Base-by-base conservation (phyloP, 352 stramenopile genomes). In the Pythium dissimile region DNA sequence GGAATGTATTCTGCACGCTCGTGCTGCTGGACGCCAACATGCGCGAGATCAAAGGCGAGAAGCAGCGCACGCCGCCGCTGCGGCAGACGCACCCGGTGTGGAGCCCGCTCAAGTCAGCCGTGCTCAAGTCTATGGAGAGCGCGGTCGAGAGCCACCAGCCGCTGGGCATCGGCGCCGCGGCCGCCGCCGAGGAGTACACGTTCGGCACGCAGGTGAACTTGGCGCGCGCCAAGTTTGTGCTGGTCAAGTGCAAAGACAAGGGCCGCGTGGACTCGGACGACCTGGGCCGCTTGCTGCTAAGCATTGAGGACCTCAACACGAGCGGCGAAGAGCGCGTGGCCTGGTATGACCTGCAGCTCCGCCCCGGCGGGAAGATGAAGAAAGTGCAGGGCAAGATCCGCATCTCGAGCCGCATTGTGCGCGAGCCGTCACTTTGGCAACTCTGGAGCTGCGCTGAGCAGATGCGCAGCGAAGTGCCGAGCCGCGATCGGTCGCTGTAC, bases 161-260 rank as follows among this genome's bases (percentile, higher is more conserved):
- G n/a, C 64, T 94, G 28, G 85, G 85, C 8, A 94, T 94, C 54
- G 85, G 85, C 20, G 85, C 81, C 5, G 85, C 85, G 4, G 85
- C 85, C 0, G 85, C 83, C 1, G 76, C 80, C 5, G 83, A 94
- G 53, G 85, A 94, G 68, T 94, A 94, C 61, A 94, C 85, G 37
- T 93, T 94, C 62, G 85, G 85, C 43, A 91, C 87, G 44, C 74
- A 85, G 24, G 84, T 80, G 24, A 90, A 91, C 44, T 51, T 94
- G 8, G 60, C 72, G 44, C 72, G 79, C 24, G 85, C 85, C 55
- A 92, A 93, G 64, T 94, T 87, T 53, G 55, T 94, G 53, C 64
- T 92, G 12, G 73, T 94, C 6, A 94, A 94, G 53, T 94, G 85
- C 80, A 94, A 94, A 47, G 82, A 94, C 69, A 94, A 92, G 44